phyloP scores from a whole-genome alignment of 441 rosid species.

The Eruca vesicaria region DNA sequence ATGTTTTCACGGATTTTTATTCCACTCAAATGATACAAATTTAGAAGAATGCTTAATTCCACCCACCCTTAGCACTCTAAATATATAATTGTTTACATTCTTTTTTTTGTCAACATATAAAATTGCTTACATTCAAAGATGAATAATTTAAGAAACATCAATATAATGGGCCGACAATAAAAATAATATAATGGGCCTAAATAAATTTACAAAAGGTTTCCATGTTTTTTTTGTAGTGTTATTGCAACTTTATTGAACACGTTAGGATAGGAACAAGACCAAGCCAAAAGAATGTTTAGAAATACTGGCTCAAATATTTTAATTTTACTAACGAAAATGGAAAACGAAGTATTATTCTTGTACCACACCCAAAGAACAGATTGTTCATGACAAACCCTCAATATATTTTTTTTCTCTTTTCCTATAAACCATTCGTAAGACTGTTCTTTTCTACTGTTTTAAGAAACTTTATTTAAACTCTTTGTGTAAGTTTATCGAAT shows the following conservation, averaged over 20 bases:
- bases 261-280: too few species aligned
- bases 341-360: background rate
- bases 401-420: background rate
- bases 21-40: background rate
- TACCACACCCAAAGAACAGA: background rate
- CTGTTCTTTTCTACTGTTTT: background rate
- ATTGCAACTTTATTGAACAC: too few species aligned
- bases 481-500: background rate
- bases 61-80: background rate
- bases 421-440: background rate
- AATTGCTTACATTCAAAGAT: background rate
- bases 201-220: background rate
- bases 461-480: conserved; percentile 17
- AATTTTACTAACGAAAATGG: background rate
- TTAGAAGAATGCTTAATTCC: background rate
- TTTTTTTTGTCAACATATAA: too few species aligned
- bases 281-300: too few species aligned
- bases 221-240: background rate
- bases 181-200: background rate
- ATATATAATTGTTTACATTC: too few species aligned
- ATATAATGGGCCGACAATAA: background rate
- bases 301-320: too few species aligned
- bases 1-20: background rate
- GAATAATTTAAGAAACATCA: background rate
- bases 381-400: conserved; percentile 12